Evolutionary conservation across 306 rosid species (phyloP), one percentile per base, ranked within the genome.

Genomic region (Ormosia emarginata): DNA sequence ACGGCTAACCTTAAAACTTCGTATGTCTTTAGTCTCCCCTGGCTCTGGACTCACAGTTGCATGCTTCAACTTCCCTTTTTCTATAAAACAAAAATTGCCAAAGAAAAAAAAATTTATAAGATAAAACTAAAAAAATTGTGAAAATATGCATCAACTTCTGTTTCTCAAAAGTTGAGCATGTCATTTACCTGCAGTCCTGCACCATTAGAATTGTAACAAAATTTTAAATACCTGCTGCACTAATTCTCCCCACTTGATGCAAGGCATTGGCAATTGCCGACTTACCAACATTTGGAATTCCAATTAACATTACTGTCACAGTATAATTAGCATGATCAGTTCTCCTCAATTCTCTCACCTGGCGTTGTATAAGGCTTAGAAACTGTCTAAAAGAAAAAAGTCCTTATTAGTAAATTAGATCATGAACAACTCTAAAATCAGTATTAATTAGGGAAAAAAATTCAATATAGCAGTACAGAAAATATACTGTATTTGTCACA

Each of bases 281-380:
- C 83, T 95, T 95, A 32, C 98, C 98, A 78, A 93, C 98, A 88
- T 93, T 95, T 56, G 98, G 97, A 87, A 91, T 88, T 79, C 98
- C 95, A 86, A 89, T 85, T 32, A 95, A 85, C 90, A 95, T 84
- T 75, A 90, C 80, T 39, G 97, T 89, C 14, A 94, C 89, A 47
- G 98, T 90, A 83, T 82, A 77, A 68, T 64, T 88, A 73, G 78
- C 61, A 67, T 80, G 84, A 78, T 87, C 87, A 50, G 71, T 62
- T 78, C 75, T 84, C 85, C 77, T 87, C 80, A 95, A 58, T 73
- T 88, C 84, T 84, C 95, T 88, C 57, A 90, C 91, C 75, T 41
- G 89, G 57, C 92, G 78, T 84, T 88, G 98, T 79, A 93, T 82
- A 84, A 93, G 89, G 88, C 83, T 92, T 70, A 95, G 84, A 67